phyloP scores from a whole-genome alignment of 2,329 filamentous ascomycete genomes.

The Coniochaeta pulveracea region DNA sequence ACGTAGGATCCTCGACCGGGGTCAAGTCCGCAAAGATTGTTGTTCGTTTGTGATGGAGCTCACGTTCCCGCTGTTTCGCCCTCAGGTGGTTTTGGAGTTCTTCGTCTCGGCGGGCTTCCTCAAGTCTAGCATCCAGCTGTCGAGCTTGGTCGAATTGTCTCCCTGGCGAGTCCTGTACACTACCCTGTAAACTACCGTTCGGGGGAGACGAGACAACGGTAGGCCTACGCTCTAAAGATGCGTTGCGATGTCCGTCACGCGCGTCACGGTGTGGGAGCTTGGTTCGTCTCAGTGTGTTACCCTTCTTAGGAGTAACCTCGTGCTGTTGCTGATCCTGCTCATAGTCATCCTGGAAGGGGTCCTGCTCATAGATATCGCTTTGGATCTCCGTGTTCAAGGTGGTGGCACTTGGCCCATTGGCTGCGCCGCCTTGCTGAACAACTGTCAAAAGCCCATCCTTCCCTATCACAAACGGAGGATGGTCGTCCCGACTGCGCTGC shows the following conservation, averaged over 20 bases:
- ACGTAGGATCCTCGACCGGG: slow-evolving; percentile 12
- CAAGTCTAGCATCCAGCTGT: slow-evolving; percentile 3
- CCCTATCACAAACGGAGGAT: slow-evolving; percentile 19
- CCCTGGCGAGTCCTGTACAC: slow-evolving; percentile 1
- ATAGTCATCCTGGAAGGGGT: slow-evolving; percentile 11
- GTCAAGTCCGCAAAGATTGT: slow-evolving; percentile 16
- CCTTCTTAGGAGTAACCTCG: slow-evolving; percentile 15
- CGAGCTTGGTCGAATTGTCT: slow-evolving; percentile 5
- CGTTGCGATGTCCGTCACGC: slow-evolving; percentile 14
- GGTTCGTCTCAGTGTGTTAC: slow-evolving; percentile 16
- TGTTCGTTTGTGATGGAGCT: slow-evolving; percentile 15
- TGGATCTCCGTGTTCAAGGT: slow-evolving; percentile 9
- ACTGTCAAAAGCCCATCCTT: slow-evolving; percentile 27
- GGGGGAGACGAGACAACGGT: slow-evolving; percentile 4
- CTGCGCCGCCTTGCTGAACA: slow-evolving; percentile 10
- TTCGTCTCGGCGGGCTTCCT: slow-evolving; percentile 12
- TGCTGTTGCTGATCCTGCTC: slow-evolving; percentile 14
- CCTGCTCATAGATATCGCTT: slow-evolving; percentile 11
- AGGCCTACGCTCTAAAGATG: slow-evolving; percentile 8
- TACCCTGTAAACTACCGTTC: not conserved
- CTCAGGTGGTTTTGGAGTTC: slow-evolving; percentile 9
- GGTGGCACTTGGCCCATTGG: slow-evolving; percentile 12
- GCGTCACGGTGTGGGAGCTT: slow-evolving; percentile 28
- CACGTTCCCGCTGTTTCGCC: slow-evolving; percentile 11
- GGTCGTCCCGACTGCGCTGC: slow-evolving; percentile 10